A percentile compares a stretch with the other conserved stretches of the same genome.
Conservation (phyloP, 306 rosid species). For the Comarum palustre region DNA sequence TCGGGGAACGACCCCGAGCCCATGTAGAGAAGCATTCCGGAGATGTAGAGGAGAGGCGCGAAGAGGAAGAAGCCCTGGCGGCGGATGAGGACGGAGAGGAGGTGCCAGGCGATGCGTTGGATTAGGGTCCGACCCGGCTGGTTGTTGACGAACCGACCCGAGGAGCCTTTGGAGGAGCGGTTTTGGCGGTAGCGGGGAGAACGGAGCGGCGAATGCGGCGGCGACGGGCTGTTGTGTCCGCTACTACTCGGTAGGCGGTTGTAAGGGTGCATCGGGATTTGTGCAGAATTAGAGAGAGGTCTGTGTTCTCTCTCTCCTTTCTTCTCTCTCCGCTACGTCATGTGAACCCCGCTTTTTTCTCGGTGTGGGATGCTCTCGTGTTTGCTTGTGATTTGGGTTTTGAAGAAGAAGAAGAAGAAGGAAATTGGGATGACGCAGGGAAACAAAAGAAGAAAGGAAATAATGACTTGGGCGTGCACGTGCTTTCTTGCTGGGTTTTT, state of each 20-base stretch:
- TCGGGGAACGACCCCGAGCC: conserved; percentile 58
- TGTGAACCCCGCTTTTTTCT: background rate
- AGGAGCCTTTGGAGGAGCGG: conserved; percentile 47
- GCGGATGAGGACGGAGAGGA: conserved; percentile 76
- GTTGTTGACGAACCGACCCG: conserved; percentile 51
- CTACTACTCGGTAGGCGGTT: conserved; percentile 85
- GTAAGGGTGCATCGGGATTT: conserved; percentile 66
- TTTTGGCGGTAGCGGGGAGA: conserved; percentile 76
- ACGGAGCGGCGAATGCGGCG: conserved; percentile 81
- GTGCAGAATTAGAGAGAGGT: background rate
- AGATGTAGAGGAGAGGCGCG: conserved; percentile 92
- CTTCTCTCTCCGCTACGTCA: background rate
- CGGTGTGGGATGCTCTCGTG: background rate
- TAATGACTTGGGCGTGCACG: background rate
- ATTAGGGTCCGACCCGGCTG: conserved; percentile 45
- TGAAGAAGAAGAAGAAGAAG: background rate
- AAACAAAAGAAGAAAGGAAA: background rate
- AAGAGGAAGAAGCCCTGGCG: conserved; percentile 87
- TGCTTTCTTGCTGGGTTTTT: background rate
- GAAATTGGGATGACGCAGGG: background rate
- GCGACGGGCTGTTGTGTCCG: conserved; percentile 89
- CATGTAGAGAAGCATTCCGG: conserved; percentile 84
- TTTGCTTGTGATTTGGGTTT: conserved; percentile 11
- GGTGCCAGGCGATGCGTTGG: conserved; percentile 60
- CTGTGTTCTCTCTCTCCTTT: background rate